A percentile compares a stretch with the other conserved stretches of the same genome.
These are phyloP conservation scores for Metarhizium album DNA, from an alignment of 2,329 filamentous ascomycete genomes.

Conservation along the genomic window DNA sequence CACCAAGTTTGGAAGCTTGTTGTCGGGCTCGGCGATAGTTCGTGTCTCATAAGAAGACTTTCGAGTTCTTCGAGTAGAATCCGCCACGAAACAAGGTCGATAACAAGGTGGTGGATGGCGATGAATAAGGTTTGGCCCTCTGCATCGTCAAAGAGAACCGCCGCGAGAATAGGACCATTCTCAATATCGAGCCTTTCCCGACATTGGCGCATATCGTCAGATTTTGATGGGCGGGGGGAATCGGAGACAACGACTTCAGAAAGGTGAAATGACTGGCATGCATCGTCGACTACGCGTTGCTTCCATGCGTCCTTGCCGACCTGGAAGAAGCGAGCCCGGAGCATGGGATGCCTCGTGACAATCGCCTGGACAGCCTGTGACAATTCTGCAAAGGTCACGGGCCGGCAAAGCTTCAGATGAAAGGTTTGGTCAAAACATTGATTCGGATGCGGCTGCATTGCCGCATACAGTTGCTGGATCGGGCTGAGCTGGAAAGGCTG, in stretches of 20 bases:
- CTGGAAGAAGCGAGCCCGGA: constrained; percentile 21
- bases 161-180: not conserved
- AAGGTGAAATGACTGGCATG: not conserved
- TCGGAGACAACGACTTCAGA: not conserved
- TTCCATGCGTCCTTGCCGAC: constrained; percentile 8
- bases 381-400: not conserved
- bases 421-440: not conserved
- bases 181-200: not conserved
- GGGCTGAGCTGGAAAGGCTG: not conserved
- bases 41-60: not conserved
- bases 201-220: not conserved
- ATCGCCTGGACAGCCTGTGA: not conserved
- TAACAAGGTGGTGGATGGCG: constrained; percentile 10
- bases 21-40: not conserved
- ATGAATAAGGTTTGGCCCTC: not conserved
- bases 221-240: not conserved
- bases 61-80: constrained; percentile 14
- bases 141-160: not conserved
- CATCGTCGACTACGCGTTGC: constrained; percentile 11
- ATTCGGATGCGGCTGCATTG: not conserved
- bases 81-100: constrained; percentile 40
- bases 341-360: constrained; percentile 16
- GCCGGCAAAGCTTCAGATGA: not conserved
- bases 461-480: not conserved
- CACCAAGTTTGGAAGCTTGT: not conserved